Conservation (phyloP, 2,329 filamentous ascomycete species). For the Fusarium nodosum region DNA sequence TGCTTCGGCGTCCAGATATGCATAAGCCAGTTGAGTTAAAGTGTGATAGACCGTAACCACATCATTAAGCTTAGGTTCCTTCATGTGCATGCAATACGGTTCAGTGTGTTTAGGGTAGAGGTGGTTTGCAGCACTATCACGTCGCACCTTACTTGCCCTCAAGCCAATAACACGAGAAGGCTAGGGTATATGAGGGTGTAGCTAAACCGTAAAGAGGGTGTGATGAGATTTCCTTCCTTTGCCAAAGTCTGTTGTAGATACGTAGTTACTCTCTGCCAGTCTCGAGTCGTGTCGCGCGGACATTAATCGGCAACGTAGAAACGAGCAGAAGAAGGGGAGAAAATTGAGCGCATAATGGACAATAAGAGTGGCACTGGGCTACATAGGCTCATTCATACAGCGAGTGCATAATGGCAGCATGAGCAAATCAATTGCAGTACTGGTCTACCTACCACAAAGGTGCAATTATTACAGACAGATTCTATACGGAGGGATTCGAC, state of each 20-base stretch:
- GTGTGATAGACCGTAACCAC: neutral
- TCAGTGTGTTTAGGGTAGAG: conserved; percentile 6
- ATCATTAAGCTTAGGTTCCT: conserved; percentile 15
- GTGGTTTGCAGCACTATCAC: conserved; percentile 16
- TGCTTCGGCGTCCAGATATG: neutral
- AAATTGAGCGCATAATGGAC: conserved; percentile 26
- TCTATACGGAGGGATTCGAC: conserved; percentile 10
- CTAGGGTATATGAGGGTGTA: conserved; percentile 40
- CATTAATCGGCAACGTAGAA: conserved; percentile 36
- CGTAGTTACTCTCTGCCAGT: conserved; percentile 26
- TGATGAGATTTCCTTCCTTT: conserved; percentile 35
- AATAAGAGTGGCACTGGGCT: conserved; percentile 26
- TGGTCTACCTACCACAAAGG: conserved; percentile 1
- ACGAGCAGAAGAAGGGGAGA: conserved; percentile 13
- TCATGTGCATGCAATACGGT: conserved; percentile 1
- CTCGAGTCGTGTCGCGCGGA: conserved; percentile 36
- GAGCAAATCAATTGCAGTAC: conserved; percentile 28
- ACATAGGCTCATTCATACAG: conserved; percentile 9
- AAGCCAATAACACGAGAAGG: conserved; percentile 26
- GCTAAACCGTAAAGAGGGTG: conserved; percentile 33
- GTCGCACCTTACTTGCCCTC: conserved; percentile 24
- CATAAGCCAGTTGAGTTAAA: neutral
- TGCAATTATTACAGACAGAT: conserved; percentile 16
- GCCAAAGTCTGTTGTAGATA: conserved; percentile 20
- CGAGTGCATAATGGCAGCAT: conserved; percentile 28